A percentile compares a stretch with the other conserved stretches of the same genome.
Evolutionary conservation across 2,329 filamentous ascomycete genomes (phyloP).

Genomic region (Ceratocystis variospora): DNA sequence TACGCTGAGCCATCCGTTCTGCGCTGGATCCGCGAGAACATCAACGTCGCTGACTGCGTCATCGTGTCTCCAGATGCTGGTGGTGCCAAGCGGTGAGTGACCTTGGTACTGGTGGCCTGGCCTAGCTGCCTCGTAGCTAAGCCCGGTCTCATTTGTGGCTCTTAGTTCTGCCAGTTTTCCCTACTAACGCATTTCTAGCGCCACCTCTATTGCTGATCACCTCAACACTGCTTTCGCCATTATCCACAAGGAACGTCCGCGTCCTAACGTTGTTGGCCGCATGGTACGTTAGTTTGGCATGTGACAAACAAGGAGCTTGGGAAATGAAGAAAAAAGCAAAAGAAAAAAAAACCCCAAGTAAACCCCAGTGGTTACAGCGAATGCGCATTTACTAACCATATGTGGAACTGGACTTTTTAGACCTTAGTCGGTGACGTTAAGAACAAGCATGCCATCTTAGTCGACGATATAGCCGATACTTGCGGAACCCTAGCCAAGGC

Average conservation of each 20-base stretch:
- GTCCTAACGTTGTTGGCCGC: conserved; percentile 71
- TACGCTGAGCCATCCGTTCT: conserved; percentile 89
- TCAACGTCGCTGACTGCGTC: conserved; percentile 68
- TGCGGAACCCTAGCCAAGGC: conserved; percentile 63
- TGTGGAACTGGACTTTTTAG: neutral
- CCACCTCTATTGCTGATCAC: conserved; percentile 83
- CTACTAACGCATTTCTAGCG: conserved; percentile 26
- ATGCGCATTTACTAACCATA: neutral
- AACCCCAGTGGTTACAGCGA: neutral
- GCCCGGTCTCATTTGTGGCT: no score
- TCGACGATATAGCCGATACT: conserved; percentile 96
- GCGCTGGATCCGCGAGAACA: conserved; percentile 80
- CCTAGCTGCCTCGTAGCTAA: no score
- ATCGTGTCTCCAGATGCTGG: conserved; percentile 93
- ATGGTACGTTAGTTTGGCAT: conserved; percentile 41
- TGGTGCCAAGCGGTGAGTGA: conserved; percentile 58
- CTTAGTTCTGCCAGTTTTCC: neutral
- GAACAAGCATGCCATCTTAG: conserved; percentile 84
- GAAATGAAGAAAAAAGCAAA: no score
- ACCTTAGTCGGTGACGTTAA: conserved; percentile 79
- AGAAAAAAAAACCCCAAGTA: no score
- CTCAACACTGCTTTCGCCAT: conserved; percentile 83
- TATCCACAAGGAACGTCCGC: conserved; percentile 90
- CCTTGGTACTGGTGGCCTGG: no score
- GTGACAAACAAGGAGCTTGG: no score